Percentiles rank a stretch among this genome's conserved stretches.
phyloP scores from a whole-genome alignment of 768 basidiomycete genomes.

The Amanita exitialis region DNA sequence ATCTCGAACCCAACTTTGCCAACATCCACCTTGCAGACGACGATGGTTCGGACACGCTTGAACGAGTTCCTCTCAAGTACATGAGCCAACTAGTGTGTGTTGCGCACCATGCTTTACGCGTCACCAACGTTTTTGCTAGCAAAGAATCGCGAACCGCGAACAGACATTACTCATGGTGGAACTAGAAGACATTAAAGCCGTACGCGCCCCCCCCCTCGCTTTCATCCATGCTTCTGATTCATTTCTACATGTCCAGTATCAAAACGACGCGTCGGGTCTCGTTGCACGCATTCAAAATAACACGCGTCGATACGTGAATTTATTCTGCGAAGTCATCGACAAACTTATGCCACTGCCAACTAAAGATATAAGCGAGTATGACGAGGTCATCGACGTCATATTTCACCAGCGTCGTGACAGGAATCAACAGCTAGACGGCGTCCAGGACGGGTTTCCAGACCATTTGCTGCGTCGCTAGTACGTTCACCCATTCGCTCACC shows the following conservation, averaged over 20 bases:
- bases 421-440: slow-evolving; percentile 70
- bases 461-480: slow-evolving; percentile 94
- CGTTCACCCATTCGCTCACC: slow-evolving; percentile 23
- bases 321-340: slow-evolving; percentile 90
- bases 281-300: slow-evolving; percentile 75
- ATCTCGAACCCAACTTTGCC: slow-evolving; percentile 56
- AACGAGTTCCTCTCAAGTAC: slow-evolving; percentile 55
- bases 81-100: slow-evolving; percentile 70
- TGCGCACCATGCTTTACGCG: slow-evolving; percentile 15
- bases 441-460: slow-evolving; percentile 76
- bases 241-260: slow-evolving; percentile 36
- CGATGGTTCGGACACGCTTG: slow-evolving; percentile 21
- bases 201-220: slow-evolving; percentile 20
- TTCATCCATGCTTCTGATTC: neutral
- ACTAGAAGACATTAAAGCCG: slow-evolving; percentile 77
- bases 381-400: slow-evolving; percentile 96
- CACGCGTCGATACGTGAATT: slow-evolving; percentile 78
- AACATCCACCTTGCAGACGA: slow-evolving; percentile 59
- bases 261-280: slow-evolving; percentile 62
- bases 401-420: slow-evolving; percentile 87
- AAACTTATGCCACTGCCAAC: slow-evolving; percentile 81
- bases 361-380: slow-evolving; percentile 81
- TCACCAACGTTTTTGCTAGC: slow-evolving; percentile 36
- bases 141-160: slow-evolving; percentile 89
- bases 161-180: slow-evolving; percentile 85